Conservation (phyloP, 495 filamentous ascomycete genomes). For the Penicillium angulare region DNA sequence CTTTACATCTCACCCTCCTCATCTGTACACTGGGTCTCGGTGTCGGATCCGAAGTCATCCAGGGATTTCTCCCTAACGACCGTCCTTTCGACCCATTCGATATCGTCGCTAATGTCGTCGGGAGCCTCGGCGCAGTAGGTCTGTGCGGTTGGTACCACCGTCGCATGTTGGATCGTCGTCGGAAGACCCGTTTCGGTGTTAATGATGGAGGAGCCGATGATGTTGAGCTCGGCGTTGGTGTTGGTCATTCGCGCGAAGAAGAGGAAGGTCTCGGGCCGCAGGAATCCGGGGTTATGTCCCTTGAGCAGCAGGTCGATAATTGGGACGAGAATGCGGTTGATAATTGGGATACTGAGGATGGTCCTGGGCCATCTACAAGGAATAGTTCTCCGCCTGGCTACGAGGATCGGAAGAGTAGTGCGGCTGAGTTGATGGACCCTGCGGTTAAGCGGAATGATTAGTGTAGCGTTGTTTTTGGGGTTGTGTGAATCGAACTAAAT, state of each 20-base stretch:
- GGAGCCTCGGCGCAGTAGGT: conserved; percentile 66
- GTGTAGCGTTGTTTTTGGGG: no score
- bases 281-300: conserved; percentile 50
- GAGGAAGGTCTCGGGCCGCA: conserved; percentile 58
- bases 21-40: conserved; percentile 72
- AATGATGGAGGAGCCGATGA: conserved; percentile 56
- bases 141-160: conserved; percentile 89
- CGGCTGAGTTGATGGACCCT: not conserved
- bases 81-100: conserved; percentile 83
- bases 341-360: conserved; percentile 67
- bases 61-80: conserved; percentile 76
- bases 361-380: conserved; percentile 14
- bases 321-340: conserved; percentile 83
- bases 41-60: conserved; percentile 82
- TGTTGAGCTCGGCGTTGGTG: conserved; percentile 53
- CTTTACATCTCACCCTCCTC: conserved; percentile 78
- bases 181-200: conserved; percentile 68
- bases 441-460: conserved; percentile 22
- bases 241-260: conserved; percentile 43
- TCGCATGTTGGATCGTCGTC: conserved; percentile 88
- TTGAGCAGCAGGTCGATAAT: conserved; percentile 76
- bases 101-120: conserved; percentile 83
- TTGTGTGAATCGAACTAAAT: no score
- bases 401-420: conserved; percentile 11
- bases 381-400: conserved; percentile 20